Base-by-base conservation (phyloP, 2,329 filamentous ascomycete species). In the Leptosphaerulina australis region DNA sequence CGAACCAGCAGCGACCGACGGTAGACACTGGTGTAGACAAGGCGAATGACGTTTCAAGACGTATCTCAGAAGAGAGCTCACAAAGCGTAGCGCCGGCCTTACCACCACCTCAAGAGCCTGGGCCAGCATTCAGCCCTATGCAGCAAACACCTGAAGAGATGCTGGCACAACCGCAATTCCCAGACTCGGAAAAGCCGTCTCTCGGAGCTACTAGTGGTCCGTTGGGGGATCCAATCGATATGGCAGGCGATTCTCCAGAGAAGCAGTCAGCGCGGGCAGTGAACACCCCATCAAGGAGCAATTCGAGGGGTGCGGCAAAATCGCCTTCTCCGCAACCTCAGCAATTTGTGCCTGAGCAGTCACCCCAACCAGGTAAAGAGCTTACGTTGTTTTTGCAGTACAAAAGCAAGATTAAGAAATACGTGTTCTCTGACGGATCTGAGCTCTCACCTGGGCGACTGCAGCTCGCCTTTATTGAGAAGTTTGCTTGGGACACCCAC, bases 401-500 rank as follows among this genome's bases (percentile, higher is more conserved):
- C 77, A 96, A 95, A 71, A 94, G 88, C 63, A 94, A 94, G 70
- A 92, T 97, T 62, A 97, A 97, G 76, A 97, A 97, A 71, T 95
- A 95, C 69, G 85, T 96, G 12, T 82, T 97, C 25, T 78, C 90
- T 0, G 91, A 95, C 69, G 93, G 93, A 1, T 87, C 87, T 24
- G 91, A 93, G 55, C 80, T 99, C 9, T 93, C 90, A 2, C 87
- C 97, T 51, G 91, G 91, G 1, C 84, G 92, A 18, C 75, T 99
- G 50, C 93, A 99, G 71, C 81, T 99, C 21, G 93, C 94, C 0
- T 99, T 99, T 64, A 99, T 99, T 62, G 94, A 99, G 62, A 99
- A 97, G 70, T 99, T 99, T 69, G 94, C 93, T 0, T 99, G 95
- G 92, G 97, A 96, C 64, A 97, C 93, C 0, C 92, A 97, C 63